Percentiles rank a stretch among this genome's conserved stretches.
phyloP scores from a whole-genome alignment of 768 basidiomycete genomes.

The Cystofilobasidium capitatum region DNA sequence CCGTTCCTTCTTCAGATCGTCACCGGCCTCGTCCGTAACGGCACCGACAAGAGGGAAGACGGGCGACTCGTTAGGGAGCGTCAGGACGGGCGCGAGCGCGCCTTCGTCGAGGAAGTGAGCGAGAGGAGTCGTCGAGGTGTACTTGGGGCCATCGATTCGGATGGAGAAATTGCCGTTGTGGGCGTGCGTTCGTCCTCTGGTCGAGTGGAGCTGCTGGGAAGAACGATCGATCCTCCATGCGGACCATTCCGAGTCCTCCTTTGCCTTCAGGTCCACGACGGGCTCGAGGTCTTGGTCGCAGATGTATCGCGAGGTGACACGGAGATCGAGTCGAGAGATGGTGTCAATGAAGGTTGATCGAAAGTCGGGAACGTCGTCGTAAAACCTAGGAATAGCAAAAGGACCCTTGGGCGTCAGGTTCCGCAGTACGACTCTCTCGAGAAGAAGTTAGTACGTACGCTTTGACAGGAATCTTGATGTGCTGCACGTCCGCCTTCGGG shows the following conservation, averaged over 20 bases:
- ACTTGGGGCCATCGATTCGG: not conserved
- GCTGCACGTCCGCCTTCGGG: not conserved
- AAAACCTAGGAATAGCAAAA: not conserved
- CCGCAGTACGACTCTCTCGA: no score
- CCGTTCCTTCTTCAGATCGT: not conserved
- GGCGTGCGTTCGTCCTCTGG: not conserved
- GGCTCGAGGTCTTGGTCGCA: no score
- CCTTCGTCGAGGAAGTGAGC: not conserved
- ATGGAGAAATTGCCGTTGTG: not conserved
- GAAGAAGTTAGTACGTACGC: not conserved
- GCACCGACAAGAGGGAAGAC: not conserved
- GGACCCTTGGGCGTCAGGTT: not conserved
- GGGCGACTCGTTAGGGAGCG: not conserved
- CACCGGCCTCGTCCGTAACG: not conserved
- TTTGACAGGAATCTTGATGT: not conserved
- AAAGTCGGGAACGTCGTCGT: no score
- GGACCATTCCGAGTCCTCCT: not conserved
- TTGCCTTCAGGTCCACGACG: not conserved
- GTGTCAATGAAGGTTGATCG: no score
- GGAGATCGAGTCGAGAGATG: no score
- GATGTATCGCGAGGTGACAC: no score
- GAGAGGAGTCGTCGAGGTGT: not conserved
- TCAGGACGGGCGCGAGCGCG: not conserved
- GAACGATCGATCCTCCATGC: not conserved
- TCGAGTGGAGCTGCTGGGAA: not conserved